Evolutionary conservation across 768 basidiomycete species (phyloP).

Genomic region (Hebeloma cylindrosporum): DNA sequence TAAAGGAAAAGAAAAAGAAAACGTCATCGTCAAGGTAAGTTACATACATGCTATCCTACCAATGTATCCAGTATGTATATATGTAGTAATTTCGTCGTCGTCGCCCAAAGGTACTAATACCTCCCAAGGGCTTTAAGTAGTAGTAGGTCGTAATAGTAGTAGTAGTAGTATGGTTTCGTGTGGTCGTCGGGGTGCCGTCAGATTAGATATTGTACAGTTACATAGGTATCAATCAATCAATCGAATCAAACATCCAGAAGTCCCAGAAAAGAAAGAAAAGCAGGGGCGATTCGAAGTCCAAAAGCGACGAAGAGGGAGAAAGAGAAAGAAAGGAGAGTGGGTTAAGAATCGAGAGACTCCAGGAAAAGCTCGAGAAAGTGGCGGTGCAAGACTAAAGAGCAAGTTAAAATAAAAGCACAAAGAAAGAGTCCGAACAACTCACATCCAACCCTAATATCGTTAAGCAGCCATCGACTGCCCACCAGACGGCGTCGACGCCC

Average conservation of each 20-base stretch:
- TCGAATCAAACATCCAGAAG: neutral
- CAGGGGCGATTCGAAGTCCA: neutral
- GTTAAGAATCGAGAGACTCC: neutral
- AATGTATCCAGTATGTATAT: neutral
- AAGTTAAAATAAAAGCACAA: neutral
- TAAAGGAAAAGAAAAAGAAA: no score
- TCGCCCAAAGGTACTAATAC: no score
- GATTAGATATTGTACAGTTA: neutral
- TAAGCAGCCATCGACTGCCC: neutral
- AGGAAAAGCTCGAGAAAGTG: neutral
- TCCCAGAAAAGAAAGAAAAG: conserved; percentile 2
- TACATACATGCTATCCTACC: no score
- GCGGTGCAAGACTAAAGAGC: neutral
- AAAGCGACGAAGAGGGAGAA: conserved; percentile 1
- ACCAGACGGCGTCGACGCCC: conserved; percentile 10
- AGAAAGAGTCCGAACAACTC: neutral
- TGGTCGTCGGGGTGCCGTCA: no score
- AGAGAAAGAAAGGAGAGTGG: neutral
- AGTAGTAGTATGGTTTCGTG: no score
- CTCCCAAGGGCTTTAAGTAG: no score
- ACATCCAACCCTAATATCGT: conserved; percentile 1
- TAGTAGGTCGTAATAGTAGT: no score
- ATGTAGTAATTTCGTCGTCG: neutral
- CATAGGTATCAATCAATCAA: neutral
- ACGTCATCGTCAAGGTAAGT: no score